Base-by-base conservation (phyloP, 192 early-diverging fungal genomes). In the Irineochytrium annulatum region DNA sequence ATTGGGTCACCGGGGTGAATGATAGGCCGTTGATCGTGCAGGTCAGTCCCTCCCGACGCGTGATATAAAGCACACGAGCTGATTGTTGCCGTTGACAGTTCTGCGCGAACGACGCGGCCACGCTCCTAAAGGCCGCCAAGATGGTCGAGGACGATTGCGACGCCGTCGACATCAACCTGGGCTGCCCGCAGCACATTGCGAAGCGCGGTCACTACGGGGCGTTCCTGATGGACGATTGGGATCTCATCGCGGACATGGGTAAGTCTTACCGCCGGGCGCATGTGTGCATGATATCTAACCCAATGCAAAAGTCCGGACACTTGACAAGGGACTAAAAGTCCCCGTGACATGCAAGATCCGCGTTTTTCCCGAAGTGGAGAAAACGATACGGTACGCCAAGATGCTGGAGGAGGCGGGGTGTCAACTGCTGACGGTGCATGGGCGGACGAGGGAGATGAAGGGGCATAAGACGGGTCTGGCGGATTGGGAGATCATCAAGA, bases 291-390 rank as follows among this genome's bases (percentile, higher is more conserved):
- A n/a, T 59, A 16, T 13, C 52, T 26, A 49, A 55, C 1, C n/a
- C 13, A 43, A 5, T 27, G 14, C 4, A 3, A 17, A 35, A 76
- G 88, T 95, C 16, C 74, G 70, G 52, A 89, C 68, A 4, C 78
- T 97, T n/a, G 82, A 95, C 73, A 73, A 85, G 56, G 76, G 92
- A 33, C 72, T 98, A 0, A 62, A 78, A 19, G 77, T 98, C 3
- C 97, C 97, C 0, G 91, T 99, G 2, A 99, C 95, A 0, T 92
- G 87, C 75, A 99, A 99, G 72, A 98, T 98, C 60, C 78, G 95
- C 8, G 83, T 97, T 3, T 98, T 87, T 56, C 85, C 90, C 0
- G 88, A 90, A n/a, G 71, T 90, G 1, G 89, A 90, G 59, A 91
- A 93, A 67, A 97, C 95, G 3, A 74, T 98, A 2, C 86, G 67